Evolutionary conservation across 345 rosid genomes (phyloP).

Genomic region (Streptanthus diversifolius): DNA sequence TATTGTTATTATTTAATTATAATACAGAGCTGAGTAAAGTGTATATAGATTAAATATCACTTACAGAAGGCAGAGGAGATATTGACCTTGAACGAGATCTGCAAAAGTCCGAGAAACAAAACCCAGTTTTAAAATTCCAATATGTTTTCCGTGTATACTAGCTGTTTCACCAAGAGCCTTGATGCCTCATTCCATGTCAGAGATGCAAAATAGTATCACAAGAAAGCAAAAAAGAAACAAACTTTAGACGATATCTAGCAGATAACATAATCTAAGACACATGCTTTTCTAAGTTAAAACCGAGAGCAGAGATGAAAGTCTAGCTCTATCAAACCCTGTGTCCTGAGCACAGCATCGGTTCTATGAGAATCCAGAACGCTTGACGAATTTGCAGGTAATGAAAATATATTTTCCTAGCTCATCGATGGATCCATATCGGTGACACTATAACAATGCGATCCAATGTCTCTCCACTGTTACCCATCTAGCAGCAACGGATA

Average conservation of each 20-base stretch:
- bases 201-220: conserved; percentile 42
- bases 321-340: conserved; percentile 39
- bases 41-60: conserved; percentile 30
- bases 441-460: conserved; percentile 67
- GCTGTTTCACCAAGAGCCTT: conserved; percentile 72
- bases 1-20: not conserved
- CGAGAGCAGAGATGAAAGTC: conserved; percentile 24
- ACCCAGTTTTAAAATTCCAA: conserved; percentile 77
- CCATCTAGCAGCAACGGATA: conserved; percentile 80
- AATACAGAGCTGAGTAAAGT: not conserved
- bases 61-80: conserved; percentile 88
- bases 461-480: conserved; percentile 71
- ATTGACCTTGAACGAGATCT: conserved; percentile 95
- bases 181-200: conserved; percentile 82
- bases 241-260: conserved; percentile 46
- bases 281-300: conserved; percentile 24
- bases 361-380: conserved; percentile 49
- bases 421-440: conserved; percentile 61
- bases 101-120: conserved; percentile 95
- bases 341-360: conserved; percentile 53
- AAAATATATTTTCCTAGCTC: conserved; percentile 48
- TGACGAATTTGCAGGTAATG: conserved; percentile 52
- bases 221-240: conserved; percentile 25
- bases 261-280: conserved; percentile 37
- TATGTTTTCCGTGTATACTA: conserved; percentile 53